Conservation (phyloP, 2,329 filamentous ascomycete genomes). For the Diaporthe eres region DNA sequence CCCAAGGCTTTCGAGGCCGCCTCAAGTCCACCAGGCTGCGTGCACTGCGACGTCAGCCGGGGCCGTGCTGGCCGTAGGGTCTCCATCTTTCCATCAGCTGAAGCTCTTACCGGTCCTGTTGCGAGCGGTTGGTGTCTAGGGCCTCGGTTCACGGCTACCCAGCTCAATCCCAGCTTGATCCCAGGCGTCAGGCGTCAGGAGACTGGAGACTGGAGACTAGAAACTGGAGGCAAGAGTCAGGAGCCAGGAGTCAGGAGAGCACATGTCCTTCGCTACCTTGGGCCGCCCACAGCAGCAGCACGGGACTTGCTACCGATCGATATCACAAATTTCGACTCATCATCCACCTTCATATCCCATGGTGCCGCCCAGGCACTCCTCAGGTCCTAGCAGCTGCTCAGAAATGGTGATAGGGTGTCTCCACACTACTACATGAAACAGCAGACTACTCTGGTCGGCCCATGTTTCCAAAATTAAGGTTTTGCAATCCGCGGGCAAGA, state of each 20-base stretch:
- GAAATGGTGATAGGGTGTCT: constrained; percentile 20
- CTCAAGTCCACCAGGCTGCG: not conserved
- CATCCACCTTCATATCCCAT: constrained; percentile 21
- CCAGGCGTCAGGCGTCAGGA: constrained; percentile 6
- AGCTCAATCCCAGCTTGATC: constrained; percentile 9
- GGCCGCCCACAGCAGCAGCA: constrained; percentile 4
- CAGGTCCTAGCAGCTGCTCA: constrained; percentile 9
- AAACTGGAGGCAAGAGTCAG: constrained; percentile 13
- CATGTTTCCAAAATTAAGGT: constrained; percentile 35
- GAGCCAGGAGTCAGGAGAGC: constrained; percentile 30
- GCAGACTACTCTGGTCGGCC: constrained; percentile 28
- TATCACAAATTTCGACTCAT: constrained; percentile 27
- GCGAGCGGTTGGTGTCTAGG: not conserved
- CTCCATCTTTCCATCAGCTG: constrained; percentile 13
- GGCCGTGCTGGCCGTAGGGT: not conserved
- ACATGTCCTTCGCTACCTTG: constrained; percentile 5
- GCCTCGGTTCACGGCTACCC: constrained; percentile 3
- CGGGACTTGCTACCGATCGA: not conserved
- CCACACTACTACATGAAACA: constrained; percentile 32
- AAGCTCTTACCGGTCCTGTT: constrained; percentile 7
- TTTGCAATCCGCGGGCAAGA: constrained; percentile 19
- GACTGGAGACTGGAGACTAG: not conserved
- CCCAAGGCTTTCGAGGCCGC: not conserved
- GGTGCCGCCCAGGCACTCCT: constrained; percentile 1
- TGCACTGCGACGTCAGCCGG: constrained; percentile 19